A percentile compares a stretch with the other conserved stretches of the same genome.
phyloP scores from a whole-genome alignment of 441 rosid species.

The Mallotus repandus region DNA sequence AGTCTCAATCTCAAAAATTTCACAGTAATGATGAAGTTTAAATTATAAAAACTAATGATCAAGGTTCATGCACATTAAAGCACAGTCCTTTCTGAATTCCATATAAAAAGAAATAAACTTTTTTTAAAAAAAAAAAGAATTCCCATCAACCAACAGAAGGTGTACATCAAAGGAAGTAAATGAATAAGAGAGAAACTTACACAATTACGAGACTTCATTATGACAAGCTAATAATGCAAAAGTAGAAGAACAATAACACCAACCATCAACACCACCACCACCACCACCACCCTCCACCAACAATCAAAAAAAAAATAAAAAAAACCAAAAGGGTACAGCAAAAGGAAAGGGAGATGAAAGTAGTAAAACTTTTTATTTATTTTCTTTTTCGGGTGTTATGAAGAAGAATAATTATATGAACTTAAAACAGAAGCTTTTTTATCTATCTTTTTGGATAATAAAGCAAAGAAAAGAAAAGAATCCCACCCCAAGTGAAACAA shows the following conservation, averaged over 20 bases:
- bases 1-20: too few relatives aligned
- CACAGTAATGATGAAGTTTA: neutral
- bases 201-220: constrained; percentile 37
- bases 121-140: neutral
- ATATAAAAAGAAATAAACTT: too few relatives aligned
- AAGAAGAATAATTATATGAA: neutral
- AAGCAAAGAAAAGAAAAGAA: constrained; percentile 24
- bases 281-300: neutral
- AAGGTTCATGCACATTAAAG: constrained; percentile 5
- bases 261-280: too few relatives aligned
- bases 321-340: neutral
- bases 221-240: neutral
- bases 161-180: too few relatives aligned
- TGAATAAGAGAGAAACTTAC: constrained; percentile 30
- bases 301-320: neutral
- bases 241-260: neutral
- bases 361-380: too few relatives aligned
- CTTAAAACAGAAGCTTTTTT: constrained; percentile 3
- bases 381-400: too few relatives aligned
- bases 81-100: neutral
- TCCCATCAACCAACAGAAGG: neutral
- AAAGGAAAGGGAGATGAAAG: neutral
- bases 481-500: neutral
- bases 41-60: neutral
- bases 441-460: constrained; percentile 4